These are phyloP conservation scores for Gloeopeniophorella convolvens DNA, from an alignment of 768 basidiomycete genomes.

Conservation along the genomic window DNA sequence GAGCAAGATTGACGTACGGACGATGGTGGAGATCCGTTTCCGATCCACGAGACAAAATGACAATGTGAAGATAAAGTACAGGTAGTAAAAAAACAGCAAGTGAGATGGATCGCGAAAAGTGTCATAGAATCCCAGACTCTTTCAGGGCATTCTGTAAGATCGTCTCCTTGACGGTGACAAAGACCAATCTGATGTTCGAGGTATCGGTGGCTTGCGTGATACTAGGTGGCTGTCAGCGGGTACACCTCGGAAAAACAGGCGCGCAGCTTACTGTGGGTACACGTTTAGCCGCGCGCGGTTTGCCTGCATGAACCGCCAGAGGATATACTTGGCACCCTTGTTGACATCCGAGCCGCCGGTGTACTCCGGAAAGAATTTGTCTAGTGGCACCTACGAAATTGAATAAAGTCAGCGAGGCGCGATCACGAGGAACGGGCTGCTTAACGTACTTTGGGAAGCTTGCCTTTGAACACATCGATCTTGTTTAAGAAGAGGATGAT, in stretches of 20 bases:
- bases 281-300: slow-evolving; percentile 80
- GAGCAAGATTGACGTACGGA: slow-evolving; percentile 2
- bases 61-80: slow-evolving; percentile 15
- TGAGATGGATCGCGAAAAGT: background rate
- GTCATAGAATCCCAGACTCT: slow-evolving; percentile 74
- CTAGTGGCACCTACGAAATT: slow-evolving; percentile 54
- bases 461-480: slow-evolving; percentile 73
- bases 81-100: background rate
- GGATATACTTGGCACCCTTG: slow-evolving; percentile 90
- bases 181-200: slow-evolving; percentile 72
- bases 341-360: slow-evolving; percentile 86
- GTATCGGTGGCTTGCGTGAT: slow-evolving; percentile 88
- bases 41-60: slow-evolving; percentile 14
- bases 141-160: slow-evolving; percentile 83
- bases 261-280: slow-evolving; percentile 88
- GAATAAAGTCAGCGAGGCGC: background rate
- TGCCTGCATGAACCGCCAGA: slow-evolving; percentile 93
- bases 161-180: slow-evolving; percentile 90
- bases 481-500: slow-evolving; percentile 69
- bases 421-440: background rate
- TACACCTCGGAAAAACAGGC: slow-evolving; percentile 21
- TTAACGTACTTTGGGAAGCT: slow-evolving; percentile 46
- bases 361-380: slow-evolving; percentile 81
- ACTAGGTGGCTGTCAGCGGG: slow-evolving; percentile 31
- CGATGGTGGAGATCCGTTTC: slow-evolving; percentile 15